phyloP scores from a whole-genome alignment of 2,329 filamentous ascomycete genomes.

The Orbilia ellipsospora region DNA sequence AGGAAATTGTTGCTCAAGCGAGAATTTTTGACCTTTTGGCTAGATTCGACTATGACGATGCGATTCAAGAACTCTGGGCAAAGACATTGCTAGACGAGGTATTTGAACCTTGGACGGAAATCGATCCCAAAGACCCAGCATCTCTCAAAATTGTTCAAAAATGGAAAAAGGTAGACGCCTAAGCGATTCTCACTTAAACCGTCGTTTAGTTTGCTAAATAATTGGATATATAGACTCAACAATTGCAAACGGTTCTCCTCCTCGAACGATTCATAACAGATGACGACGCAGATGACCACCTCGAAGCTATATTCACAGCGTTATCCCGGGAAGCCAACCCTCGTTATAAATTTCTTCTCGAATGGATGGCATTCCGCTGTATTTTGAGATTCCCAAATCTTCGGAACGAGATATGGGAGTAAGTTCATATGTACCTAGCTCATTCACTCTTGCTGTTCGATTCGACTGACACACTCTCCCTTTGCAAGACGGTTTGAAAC shows the following conservation, averaged over 20 bases:
- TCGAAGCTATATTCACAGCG: slow-evolving; percentile 55
- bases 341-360: slow-evolving; percentile 59
- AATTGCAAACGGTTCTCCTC: slow-evolving; percentile 58
- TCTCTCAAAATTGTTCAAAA: slow-evolving; percentile 55
- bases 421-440: slow-evolving; percentile 6
- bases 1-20: slow-evolving; percentile 58
- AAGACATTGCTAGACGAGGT: slow-evolving; percentile 55
- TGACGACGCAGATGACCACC: slow-evolving; percentile 56
- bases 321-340: slow-evolving; percentile 58
- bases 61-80: slow-evolving; percentile 54
- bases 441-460: too few relatives aligned
- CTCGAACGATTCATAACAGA: slow-evolving; percentile 58
- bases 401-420: slow-evolving; percentile 56
- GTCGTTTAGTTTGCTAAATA: slow-evolving; percentile 4
- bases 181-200: neutral
- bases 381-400: slow-evolving; percentile 57
- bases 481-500: slow-evolving; percentile 33
- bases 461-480: too few relatives aligned
- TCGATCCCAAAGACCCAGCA: slow-evolving; percentile 57
- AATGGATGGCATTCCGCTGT: slow-evolving; percentile 56
- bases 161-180: slow-evolving; percentile 58
- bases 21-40: slow-evolving; percentile 58
- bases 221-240: slow-evolving; percentile 52
- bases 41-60: slow-evolving; percentile 55
- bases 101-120: slow-evolving; percentile 57